Conservation (phyloP, 352 stramenopile species). For the Phytophthora uliginosa region DNA sequence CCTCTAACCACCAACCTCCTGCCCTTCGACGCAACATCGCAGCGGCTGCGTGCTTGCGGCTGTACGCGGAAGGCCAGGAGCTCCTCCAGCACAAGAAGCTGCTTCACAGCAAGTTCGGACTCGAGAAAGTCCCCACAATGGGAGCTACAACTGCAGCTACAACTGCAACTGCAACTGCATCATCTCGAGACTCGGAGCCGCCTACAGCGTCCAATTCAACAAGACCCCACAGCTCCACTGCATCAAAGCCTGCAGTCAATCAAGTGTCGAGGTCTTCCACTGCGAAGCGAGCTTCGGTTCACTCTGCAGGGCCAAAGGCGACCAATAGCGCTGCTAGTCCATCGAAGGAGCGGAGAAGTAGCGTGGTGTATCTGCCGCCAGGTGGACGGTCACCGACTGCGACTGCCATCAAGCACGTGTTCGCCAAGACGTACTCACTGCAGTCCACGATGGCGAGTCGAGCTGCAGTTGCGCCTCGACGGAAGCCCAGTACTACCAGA, state of each 20-base stretch:
- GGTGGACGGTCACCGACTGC: conserved; percentile 24
- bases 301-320: not conserved
- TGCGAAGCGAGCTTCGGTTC: conserved; percentile 6
- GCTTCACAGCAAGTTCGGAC: conserved; percentile 68
- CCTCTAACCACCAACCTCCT: not conserved
- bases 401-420: conserved; percentile 5
- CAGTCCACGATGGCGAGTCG: conserved; percentile 53
- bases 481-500: conserved; percentile 12
- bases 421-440: conserved; percentile 49
- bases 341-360: conserved; percentile 23
- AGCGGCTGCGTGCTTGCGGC: conserved; percentile 48
- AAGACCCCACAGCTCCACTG: not conserved
- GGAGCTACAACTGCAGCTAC: conserved; percentile 5
- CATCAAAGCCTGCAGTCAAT: conserved; percentile 1
- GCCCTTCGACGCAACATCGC: conserved; percentile 11
- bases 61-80: conserved; percentile 71
- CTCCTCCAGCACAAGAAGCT: conserved; percentile 68
- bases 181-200: not conserved
- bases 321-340: not conserved
- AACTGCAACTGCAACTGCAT: not conserved
- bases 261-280: not conserved
- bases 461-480: conserved; percentile 40
- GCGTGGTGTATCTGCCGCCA: conserved; percentile 37
- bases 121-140: conserved; percentile 24
- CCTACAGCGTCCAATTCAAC: not conserved